Percentiles rank a stretch among this genome's conserved stretches.
phyloP scores from a whole-genome alignment of 2,329 filamentous ascomycete species.

The Diaporthe velutina region DNA sequence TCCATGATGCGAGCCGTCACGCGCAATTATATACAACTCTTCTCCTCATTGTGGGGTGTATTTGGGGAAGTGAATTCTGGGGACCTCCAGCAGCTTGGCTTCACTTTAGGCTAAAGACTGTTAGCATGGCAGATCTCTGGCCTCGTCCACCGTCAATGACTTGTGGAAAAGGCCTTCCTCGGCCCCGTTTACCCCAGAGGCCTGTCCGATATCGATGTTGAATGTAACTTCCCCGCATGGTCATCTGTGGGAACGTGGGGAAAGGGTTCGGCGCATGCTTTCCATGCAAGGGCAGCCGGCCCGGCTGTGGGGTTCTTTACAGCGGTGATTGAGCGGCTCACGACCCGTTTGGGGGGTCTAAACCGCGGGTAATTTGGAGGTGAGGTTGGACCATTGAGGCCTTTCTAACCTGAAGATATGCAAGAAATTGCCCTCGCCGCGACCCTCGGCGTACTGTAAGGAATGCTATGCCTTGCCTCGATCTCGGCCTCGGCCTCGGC shows the following conservation, averaged over 20 bases:
- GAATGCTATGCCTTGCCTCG: too few species aligned
- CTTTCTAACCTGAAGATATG: too few species aligned
- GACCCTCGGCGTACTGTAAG: too few species aligned
- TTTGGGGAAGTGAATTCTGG: not conserved
- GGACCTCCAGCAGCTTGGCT: not conserved
- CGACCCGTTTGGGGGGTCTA: too few species aligned
- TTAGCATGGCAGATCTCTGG: not conserved
- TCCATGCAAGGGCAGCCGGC: not conserved
- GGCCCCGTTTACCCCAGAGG: not conserved
- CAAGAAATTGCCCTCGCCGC: too few species aligned
- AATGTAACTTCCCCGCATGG: constrained; percentile 6
- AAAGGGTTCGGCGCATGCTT: not conserved
- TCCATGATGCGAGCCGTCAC: not conserved
- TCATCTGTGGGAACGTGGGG: not conserved
- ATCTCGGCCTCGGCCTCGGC: too few species aligned
- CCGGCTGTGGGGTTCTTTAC: too few species aligned
- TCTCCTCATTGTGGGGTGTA: not conserved
- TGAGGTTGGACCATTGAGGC: too few species aligned
- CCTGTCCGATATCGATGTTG: not conserved
- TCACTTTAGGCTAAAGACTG: constrained; percentile 17
- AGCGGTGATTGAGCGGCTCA: too few species aligned
- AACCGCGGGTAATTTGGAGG: too few species aligned
- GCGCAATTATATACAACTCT: not conserved
- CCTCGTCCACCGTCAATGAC: not conserved
- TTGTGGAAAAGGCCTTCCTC: not conserved